These are phyloP conservation scores for Leccinum rimulosum DNA, from an alignment of 768 basidiomycete genomes.

Conservation along the genomic window DNA sequence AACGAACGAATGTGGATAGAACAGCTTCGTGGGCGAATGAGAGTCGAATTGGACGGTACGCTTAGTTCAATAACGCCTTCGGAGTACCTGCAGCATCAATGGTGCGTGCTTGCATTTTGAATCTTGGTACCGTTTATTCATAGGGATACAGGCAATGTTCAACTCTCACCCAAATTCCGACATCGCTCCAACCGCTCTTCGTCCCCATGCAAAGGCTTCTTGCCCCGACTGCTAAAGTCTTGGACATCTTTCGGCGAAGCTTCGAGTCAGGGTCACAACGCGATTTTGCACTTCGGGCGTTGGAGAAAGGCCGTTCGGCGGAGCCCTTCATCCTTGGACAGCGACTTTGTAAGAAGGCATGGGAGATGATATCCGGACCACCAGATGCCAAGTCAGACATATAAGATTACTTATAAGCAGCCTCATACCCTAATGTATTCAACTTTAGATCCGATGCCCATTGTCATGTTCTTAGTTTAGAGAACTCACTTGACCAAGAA, in stretches of 20 bases:
- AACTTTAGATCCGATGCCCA: conserved; percentile 2
- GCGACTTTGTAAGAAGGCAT: conserved; percentile 39
- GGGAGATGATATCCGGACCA: conserved; percentile 36
- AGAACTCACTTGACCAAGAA: conserved; percentile 2
- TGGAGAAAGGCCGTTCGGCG: conserved; percentile 61
- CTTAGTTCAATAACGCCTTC: conserved; percentile 26
- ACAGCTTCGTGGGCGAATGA: conserved; percentile 19
- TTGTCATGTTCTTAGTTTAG: not conserved
- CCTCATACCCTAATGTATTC: conserved; percentile 22
- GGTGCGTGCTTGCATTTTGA: conserved; percentile 36
- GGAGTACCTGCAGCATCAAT: conserved; percentile 27
- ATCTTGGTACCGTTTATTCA: not conserved
- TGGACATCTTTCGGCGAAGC: conserved; percentile 52
- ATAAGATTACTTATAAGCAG: conserved; percentile 23
- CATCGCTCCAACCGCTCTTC: conserved; percentile 51
- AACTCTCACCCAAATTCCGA: conserved; percentile 57
- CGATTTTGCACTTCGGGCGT: conserved; percentile 54
- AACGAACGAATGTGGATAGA: conserved; percentile 45
- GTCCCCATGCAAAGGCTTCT: conserved; percentile 54
- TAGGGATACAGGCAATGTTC: conserved; percentile 42
- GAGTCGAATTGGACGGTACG: conserved; percentile 27
- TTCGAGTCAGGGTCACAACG: conserved; percentile 56
- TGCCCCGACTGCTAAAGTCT: conserved; percentile 50
- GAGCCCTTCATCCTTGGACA: conserved; percentile 52
- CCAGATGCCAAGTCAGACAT: conserved; percentile 28